Percentiles rank a stretch among this genome's conserved stretches.
phyloP scores from a whole-genome alignment of 2,329 filamentous ascomycete genomes.

The Laburnicola sp. region DNA sequence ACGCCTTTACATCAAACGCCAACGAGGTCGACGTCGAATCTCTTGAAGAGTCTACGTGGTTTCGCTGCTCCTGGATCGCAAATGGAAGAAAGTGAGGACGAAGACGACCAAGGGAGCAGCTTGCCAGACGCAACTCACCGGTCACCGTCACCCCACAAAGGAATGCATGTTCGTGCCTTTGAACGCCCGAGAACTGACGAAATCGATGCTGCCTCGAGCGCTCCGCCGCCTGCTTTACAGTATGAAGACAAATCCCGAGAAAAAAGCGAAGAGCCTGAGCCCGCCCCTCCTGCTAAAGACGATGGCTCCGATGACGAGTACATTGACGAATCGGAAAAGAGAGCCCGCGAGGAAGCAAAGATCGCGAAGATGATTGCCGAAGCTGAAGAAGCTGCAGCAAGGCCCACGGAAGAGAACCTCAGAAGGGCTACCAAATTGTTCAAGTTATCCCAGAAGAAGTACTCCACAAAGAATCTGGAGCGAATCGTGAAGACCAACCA shows the following conservation, averaged over 20 bases:
- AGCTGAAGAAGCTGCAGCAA: conserved; percentile 50
- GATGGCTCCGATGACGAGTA: conserved; percentile 50
- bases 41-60: conserved; percentile 52
- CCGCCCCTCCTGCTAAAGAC: conserved; percentile 10
- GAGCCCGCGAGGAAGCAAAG: conserved; percentile 51
- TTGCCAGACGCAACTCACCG: conserved; percentile 19
- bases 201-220: conserved; percentile 20
- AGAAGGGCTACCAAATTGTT: conserved; percentile 56
- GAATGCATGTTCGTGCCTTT: conserved; percentile 10
- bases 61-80: conserved; percentile 61
- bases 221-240: conserved; percentile 3
- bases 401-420: conserved; percentile 48
- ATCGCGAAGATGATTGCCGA: conserved; percentile 51
- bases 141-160: conserved; percentile 23
- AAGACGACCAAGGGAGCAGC: conserved; percentile 18
- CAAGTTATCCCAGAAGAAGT: conserved; percentile 61
- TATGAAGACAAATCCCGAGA: conserved; percentile 6
- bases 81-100: conserved; percentile 38
- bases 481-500: conserved; percentile 50
- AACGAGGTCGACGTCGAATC: conserved; percentile 38
- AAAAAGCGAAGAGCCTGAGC: conserved; percentile 8
- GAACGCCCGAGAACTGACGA: conserved; percentile 23
- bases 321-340: conserved; percentile 61
- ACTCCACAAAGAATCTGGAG: conserved; percentile 60
- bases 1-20: conserved; percentile 33